These are phyloP conservation scores for Rhododendron vialii DNA, from an alignment of 148 eudicot species.

Conservation along the genomic window DNA sequence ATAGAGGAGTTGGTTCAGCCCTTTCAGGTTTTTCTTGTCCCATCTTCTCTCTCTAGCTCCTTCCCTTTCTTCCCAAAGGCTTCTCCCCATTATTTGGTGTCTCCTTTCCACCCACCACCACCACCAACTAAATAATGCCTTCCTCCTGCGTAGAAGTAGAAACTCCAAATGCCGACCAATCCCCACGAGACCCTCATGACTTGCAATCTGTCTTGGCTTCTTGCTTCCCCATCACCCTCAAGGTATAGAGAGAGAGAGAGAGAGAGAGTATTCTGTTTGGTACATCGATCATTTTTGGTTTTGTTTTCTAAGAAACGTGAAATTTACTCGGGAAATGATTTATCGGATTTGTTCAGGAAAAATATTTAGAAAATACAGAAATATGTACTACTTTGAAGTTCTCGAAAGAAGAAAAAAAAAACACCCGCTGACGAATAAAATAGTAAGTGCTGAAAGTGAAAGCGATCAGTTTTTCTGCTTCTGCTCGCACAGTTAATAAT, in stretches of 20 bases:
- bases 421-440: background rate
- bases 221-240: slow-evolving; percentile 57
- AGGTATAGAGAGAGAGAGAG: slow-evolving; percentile 32
- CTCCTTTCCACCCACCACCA: background rate
- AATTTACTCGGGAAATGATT: background rate
- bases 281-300: background rate
- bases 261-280: background rate
- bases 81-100: slow-evolving; percentile 1
- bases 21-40: slow-evolving; percentile 15
- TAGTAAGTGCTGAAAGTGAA: background rate
- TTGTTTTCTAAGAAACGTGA: background rate
- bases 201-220: slow-evolving; percentile 33
- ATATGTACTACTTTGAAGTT: background rate
- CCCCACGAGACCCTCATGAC: slow-evolving; percentile 9
- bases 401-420: background rate
- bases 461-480: background rate
- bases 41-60: slow-evolving; percentile 2
- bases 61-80: background rate
- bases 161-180: background rate
- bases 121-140: slow-evolving; percentile 5
- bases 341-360: background rate
- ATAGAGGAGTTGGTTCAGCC: slow-evolving; percentile 14
- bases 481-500: background rate
- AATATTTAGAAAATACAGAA: background rate
- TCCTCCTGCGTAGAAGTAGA: slow-evolving; percentile 2